A percentile compares a stretch with the other conserved stretches of the same genome.
phyloP scores from a whole-genome alignment of 306 rosid genomes.

The Quercus alba region DNA sequence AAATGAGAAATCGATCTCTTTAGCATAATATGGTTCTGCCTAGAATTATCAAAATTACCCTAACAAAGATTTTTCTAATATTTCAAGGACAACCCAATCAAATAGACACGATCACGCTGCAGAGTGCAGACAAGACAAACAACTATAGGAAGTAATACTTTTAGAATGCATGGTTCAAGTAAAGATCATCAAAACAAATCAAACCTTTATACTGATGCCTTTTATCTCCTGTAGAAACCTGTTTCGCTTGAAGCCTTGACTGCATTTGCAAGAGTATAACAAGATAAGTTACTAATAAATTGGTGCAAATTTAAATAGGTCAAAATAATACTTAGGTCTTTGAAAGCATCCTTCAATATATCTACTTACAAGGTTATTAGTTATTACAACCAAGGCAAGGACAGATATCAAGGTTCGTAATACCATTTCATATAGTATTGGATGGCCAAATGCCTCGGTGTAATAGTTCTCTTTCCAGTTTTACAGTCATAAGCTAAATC shows the following conservation, averaged over 20 bases:
- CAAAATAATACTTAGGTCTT: neutral
- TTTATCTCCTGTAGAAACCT: slow-evolving; percentile 62
- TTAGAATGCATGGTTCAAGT: slow-evolving; percentile 13
- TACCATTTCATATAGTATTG: neutral
- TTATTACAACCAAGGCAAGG: neutral
- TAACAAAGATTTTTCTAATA: neutral
- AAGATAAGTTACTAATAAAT: neutral
- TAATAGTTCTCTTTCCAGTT: no score
- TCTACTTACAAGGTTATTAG: neutral
- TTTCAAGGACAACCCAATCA: neutral
- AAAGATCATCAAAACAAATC: slow-evolving; percentile 7
- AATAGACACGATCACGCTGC: neutral
- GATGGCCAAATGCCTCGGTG: neutral
- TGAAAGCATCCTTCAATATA: neutral
- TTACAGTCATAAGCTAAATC: no score
- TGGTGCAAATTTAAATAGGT: neutral
- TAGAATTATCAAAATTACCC: neutral
- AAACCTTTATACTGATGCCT: slow-evolving; percentile 80
- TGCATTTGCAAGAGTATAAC: slow-evolving; percentile 32
- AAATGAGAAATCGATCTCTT: neutral
- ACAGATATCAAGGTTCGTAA: neutral
- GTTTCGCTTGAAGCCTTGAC: slow-evolving; percentile 86
- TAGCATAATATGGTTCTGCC: neutral
- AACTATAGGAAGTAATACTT: neutral
- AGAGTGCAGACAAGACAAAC: neutral